Conservation (phyloP, 306 rosid genomes). For the Begonia fuchsioides region DNA sequence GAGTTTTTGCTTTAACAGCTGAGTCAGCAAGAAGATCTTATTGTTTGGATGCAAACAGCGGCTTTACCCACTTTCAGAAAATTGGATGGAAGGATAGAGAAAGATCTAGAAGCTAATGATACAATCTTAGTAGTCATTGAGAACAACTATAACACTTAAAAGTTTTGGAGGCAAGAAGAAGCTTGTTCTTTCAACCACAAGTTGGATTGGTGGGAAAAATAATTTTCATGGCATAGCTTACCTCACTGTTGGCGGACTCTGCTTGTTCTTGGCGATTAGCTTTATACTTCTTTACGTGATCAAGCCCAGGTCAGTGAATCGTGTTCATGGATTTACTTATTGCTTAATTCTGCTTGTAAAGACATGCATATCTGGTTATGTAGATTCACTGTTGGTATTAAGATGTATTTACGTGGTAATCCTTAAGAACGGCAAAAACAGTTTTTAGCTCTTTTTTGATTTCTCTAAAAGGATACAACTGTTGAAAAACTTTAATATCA, state of each 20-base stretch:
- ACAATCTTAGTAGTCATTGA: constrained; percentile 33
- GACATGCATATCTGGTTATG: no score
- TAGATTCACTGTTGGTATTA: not conserved
- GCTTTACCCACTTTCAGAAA: constrained; percentile 77
- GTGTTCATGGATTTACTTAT: no score
- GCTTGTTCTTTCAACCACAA: constrained; percentile 69
- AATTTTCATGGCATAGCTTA: constrained; percentile 55
- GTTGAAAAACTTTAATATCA: no score
- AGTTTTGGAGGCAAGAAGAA: constrained; percentile 61
- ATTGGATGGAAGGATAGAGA: constrained; percentile 63
- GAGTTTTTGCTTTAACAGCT: constrained; percentile 36
- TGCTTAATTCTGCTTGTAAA: no score
- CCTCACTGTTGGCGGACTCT: constrained; percentile 44
- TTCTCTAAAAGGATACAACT: no score
- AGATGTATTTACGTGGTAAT: no score
- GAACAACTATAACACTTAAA: constrained; percentile 79
- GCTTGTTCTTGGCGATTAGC: constrained; percentile 38
- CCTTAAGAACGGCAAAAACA: no score
- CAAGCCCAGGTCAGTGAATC: constrained; percentile 55
- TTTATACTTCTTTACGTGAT: constrained; percentile 55
- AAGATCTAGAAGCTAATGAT: constrained; percentile 54
- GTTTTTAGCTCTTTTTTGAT: no score
- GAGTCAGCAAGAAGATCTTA: constrained; percentile 79
- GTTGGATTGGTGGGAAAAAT: constrained; percentile 89
- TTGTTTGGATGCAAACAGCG: constrained; percentile 91